phyloP scores from a whole-genome alignment of 1,284 basidiomycete genomes.

The Trichosporon ovoides region DNA sequence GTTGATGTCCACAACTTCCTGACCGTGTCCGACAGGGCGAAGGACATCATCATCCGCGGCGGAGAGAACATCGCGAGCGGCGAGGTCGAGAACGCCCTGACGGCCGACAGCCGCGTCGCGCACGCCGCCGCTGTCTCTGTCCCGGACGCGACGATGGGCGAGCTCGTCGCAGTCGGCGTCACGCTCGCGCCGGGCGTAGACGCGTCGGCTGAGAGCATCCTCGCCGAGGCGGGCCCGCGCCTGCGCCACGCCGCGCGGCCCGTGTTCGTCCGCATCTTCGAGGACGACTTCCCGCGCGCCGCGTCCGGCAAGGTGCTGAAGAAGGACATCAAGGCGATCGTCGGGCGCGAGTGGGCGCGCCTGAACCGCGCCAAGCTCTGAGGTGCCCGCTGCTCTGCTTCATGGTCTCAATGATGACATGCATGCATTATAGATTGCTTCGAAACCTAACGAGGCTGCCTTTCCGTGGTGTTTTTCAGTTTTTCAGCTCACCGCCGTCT shows the following conservation, averaged over 20 bases:
- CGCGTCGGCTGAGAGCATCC: constrained; percentile 4
- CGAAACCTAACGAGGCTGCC: too few species aligned
- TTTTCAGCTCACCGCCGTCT: too few species aligned
- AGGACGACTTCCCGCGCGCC: constrained; percentile 10
- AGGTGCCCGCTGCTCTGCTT: neutral
- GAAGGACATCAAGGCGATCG: constrained; percentile 14
- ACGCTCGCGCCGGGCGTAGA: constrained; percentile 18
- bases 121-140: constrained; percentile 38
- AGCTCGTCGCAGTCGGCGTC: constrained; percentile 37
- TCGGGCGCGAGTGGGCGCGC: constrained; percentile 9
- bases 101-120: constrained; percentile 26
- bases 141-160: constrained; percentile 34
- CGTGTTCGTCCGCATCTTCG: constrained; percentile 7
- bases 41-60: constrained; percentile 44
- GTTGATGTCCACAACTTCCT: constrained; percentile 37
- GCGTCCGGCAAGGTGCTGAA: constrained; percentile 16
- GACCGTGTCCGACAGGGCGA: constrained; percentile 35
- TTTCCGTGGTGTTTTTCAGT: too few species aligned
- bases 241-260: constrained; percentile 12
- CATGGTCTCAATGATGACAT: neutral
- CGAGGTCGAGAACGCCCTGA: constrained; percentile 42
- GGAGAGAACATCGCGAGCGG: constrained; percentile 39
- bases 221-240: neutral
- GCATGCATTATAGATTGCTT: constrained; percentile 1
- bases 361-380: constrained; percentile 5